A percentile compares a stretch with the other conserved stretches of the same genome.
phyloP scores from a whole-genome alignment of 2,329 filamentous ascomycete genomes.

The Fusarium pseudonygamai region DNA sequence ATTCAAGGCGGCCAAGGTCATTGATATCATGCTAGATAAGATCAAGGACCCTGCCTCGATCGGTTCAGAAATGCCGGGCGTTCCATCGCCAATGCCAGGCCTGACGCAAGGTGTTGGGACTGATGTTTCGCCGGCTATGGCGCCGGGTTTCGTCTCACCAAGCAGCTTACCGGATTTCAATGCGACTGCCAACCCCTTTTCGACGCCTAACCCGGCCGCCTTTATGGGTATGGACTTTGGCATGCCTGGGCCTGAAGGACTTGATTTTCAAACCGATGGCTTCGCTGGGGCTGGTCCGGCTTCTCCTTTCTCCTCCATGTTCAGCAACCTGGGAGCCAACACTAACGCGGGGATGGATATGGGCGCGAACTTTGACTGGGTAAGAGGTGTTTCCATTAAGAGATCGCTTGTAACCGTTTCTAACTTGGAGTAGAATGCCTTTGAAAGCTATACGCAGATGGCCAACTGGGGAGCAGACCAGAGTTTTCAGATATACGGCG shows the following conservation, averaged over 20 bases:
- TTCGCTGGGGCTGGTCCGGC: slow-evolving; percentile 41
- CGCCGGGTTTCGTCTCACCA: slow-evolving; percentile 39
- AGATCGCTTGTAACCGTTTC: slow-evolving; percentile 6
- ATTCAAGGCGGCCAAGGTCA: slow-evolving; percentile 81
- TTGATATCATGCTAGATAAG: slow-evolving; percentile 87
- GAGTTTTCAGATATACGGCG: slow-evolving; percentile 61
- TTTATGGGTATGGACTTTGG: slow-evolving; percentile 59
- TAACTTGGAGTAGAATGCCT: slow-evolving; percentile 57
- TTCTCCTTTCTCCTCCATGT: slow-evolving; percentile 65
- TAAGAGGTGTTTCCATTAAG: slow-evolving; percentile 47
- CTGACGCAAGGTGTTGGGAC: slow-evolving; percentile 53
- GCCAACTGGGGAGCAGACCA: slow-evolving; percentile 63
- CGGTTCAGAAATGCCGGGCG: slow-evolving; percentile 13
- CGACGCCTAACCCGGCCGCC: slow-evolving; percentile 51
- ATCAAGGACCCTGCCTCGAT: slow-evolving; percentile 56
- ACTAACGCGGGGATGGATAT: slow-evolving; percentile 53
- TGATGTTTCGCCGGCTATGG: slow-evolving; percentile 43
- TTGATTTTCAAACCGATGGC: slow-evolving; percentile 46
- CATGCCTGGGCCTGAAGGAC: slow-evolving; percentile 44
- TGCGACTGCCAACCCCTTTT: slow-evolving; percentile 43
- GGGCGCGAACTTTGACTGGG: slow-evolving; percentile 66
- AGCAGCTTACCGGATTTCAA: slow-evolving; percentile 42
- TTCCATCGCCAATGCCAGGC: slow-evolving; percentile 38
- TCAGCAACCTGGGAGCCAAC: slow-evolving; percentile 54
- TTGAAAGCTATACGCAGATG: slow-evolving; percentile 66